phyloP scores from a whole-genome alignment of 371 early-diverging fungal genomes.

The Circinella minor region DNA sequence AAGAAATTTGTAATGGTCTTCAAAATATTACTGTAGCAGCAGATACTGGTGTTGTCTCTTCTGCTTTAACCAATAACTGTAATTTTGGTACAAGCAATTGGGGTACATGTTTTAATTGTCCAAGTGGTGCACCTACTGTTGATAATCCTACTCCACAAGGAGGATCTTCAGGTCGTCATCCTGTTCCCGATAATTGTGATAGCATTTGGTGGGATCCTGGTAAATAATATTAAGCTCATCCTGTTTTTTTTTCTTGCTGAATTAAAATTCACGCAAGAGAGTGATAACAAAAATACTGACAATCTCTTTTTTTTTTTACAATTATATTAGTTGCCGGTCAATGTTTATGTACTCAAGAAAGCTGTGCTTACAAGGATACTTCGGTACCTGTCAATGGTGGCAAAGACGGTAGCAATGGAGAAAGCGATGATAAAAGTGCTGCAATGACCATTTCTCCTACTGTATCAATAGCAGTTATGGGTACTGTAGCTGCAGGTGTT shows the following conservation, averaged over 20 bases:
- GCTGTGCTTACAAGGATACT: slow-evolving; percentile 58
- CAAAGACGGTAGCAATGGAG: slow-evolving; percentile 6
- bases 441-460: slow-evolving; percentile 6
- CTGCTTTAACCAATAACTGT: slow-evolving; percentile 52
- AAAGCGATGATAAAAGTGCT: slow-evolving; percentile 8
- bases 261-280: no score
- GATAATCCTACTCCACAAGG: slow-evolving; percentile 59
- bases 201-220: slow-evolving; percentile 78
- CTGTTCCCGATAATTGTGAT: slow-evolving; percentile 70
- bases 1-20: slow-evolving; percentile 79
- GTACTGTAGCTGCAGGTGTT: slow-evolving; percentile 17
- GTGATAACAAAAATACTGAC: no score
- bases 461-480: slow-evolving; percentile 2
- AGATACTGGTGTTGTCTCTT: slow-evolving; percentile 50
- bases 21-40: slow-evolving; percentile 49
- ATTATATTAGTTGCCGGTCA: slow-evolving; percentile 43
- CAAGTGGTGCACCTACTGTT: slow-evolving; percentile 52
- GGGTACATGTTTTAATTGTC: slow-evolving; percentile 73
- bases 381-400: slow-evolving; percentile 44
- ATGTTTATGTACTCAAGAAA: slow-evolving; percentile 55
- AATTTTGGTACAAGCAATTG: slow-evolving; percentile 60
- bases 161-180: slow-evolving; percentile 49
- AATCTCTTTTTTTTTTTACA: not conserved
- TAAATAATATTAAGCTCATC: slow-evolving; percentile 4
- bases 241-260: no score